Base-by-base conservation (phyloP, 2,329 filamentous ascomycete species). In the Beauveria sp. region DNA sequence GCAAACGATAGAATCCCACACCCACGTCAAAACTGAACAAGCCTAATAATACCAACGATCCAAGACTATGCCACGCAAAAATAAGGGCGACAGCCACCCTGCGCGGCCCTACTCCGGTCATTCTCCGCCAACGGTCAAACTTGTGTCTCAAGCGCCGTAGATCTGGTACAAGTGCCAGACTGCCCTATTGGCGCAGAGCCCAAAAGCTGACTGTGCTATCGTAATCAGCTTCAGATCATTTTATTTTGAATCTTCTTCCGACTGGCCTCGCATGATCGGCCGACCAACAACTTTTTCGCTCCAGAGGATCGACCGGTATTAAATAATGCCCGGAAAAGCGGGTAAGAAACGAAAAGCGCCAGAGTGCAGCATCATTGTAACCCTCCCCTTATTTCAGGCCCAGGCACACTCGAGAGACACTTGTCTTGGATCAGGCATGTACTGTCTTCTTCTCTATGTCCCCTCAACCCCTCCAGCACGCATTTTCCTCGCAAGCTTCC, bases 81-180 rank as follows among this genome's bases (percentile, higher is more conserved):
- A 9, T 5, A 44, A 54, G 24, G 20, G 41, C 22, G 20, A 20
- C 61, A 48, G 55, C 55, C 55, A 56, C 34, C 18, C 24, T n/a
- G 28, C 16, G 44, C 61, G 56, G 61, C 61, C 55, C 51, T 62
- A 59, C 61, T 62, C 61, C 61, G 61, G 61, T 34, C 58, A 46
- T 61, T 63, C 62, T 61, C 53, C 52, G 52, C 53, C 57, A 30
- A 26, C 52, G 52, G 47, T 37, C 52, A 47, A 62, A 44, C 60
- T 53, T 44, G n/a, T 57, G 62, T 57, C 62, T 57, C 48, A 50
- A 59, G 51, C 55, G 34, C 51, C 43, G 61, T 59, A 53, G 61
- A 62, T 62, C 61, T 24, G 28, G 47, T 12, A n/a, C 22, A 20
- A 40, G 14, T 37, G 34, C 34, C 34, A 37, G 34, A 16, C 12